These are phyloP conservation scores for Cymbidium sinense DNA, from an alignment of 106 monocot genomes.

Conservation along the genomic window DNA sequence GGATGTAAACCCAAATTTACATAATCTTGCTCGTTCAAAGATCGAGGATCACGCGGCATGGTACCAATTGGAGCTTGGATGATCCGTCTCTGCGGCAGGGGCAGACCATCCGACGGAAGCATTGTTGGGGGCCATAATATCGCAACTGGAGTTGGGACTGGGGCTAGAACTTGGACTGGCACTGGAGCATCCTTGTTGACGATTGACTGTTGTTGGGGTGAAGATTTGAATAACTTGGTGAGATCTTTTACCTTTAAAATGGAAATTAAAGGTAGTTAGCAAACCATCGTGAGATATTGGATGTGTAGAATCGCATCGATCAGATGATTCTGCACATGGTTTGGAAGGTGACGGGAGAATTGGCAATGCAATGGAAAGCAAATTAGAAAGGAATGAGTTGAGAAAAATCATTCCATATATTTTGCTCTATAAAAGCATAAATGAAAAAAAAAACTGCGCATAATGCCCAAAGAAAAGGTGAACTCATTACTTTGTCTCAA, in stretches of 20 bases:
- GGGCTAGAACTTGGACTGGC: neutral
- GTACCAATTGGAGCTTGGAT: neutral
- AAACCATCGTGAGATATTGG: neutral
- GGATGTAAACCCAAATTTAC: neutral
- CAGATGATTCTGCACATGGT: neutral
- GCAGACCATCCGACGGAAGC: neutral
- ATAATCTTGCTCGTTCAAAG: neutral
- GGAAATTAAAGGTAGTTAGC: neutral
- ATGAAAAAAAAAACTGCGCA: no score
- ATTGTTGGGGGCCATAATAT: neutral
- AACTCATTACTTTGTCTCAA: no score
- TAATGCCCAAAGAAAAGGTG: no score
- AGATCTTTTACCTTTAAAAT: slow-evolving; percentile 3
- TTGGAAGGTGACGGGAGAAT: no score
- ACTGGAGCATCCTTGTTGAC: neutral
- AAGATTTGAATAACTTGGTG: neutral
- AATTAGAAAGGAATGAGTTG: neutral
- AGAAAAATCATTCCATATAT: neutral
- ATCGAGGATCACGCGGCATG: neutral
- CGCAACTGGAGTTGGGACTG: neutral
- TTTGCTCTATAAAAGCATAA: no score
- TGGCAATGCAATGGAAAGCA: neutral
- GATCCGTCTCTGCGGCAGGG: neutral
- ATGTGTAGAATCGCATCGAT: no score
- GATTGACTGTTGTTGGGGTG: neutral